These are phyloP conservation scores for Avena insularis DNA, from an alignment of 176 grass and related monocot species.

Conservation along the genomic window DNA sequence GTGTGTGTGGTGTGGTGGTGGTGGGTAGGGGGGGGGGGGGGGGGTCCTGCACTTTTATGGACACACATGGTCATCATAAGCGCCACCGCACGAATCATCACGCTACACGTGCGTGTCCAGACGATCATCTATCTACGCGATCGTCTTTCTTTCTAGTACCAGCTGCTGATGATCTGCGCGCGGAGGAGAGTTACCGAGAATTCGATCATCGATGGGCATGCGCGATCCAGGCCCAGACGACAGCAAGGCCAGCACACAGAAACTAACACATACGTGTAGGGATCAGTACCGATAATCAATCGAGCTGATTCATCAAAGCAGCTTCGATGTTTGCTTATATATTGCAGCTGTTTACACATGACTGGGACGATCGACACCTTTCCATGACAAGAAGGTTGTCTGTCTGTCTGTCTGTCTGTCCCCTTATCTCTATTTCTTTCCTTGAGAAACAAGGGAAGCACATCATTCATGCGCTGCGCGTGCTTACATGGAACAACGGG, in stretches of 20 bases:
- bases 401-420: not conserved
- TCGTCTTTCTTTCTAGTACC: not conserved
- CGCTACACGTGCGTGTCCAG: not conserved
- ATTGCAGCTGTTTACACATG: not conserved
- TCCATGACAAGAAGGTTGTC: not conserved
- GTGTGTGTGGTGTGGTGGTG: too few species aligned
- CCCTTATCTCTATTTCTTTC: slow-evolving; percentile 2
- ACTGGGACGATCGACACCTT: not conserved
- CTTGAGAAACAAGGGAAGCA: slow-evolving; percentile 31
- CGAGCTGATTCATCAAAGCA: too few species aligned
- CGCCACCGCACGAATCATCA: not conserved
- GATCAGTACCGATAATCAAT: too few species aligned
- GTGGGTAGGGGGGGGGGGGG: too few species aligned
- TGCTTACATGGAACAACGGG: too few species aligned
- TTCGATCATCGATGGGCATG: not conserved
- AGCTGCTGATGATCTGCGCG: too few species aligned
- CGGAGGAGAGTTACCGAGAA: not conserved
- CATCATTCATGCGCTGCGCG: too few species aligned
- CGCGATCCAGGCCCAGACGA: not conserved
- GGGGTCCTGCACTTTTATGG: slow-evolving; percentile 35
- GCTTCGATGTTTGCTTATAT: too few species aligned
- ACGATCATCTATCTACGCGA: not conserved
- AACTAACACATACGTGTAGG: too few species aligned
- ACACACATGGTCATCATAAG: slow-evolving; percentile 39
- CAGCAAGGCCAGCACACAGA: not conserved